Base-by-base conservation (phyloP, 305 asterid species). In the Fraxinus angustifolia region DNA sequence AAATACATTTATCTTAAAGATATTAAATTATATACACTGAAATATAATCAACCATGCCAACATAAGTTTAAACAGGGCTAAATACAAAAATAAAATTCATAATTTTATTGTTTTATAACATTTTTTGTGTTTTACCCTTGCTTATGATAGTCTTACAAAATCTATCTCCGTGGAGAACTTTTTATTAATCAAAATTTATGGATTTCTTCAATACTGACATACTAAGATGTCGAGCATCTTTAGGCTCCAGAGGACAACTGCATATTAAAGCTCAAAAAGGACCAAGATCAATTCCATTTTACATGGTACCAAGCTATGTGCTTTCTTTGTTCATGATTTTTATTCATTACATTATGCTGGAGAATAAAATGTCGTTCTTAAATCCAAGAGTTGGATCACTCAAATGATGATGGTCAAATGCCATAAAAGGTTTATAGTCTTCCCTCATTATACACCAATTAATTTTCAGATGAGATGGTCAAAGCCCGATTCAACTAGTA, bases 61-160 rank as follows among this genome's bases (percentile, higher is more conserved):
- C n/a, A 16, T 31, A 65, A 60, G 12, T 38, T 75, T n/a, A 48
- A 38, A 23, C 26, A 81, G 76, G 40, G 74, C 60, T 73, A 45
- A 45, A 71, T 10, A 67, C 30, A 6, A 45, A 76, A 67, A 19
- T 48, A 31, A 76, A 42, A 11, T 48, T 19, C 33, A 75, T 75
- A 28, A 21, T 6, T 21, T 42, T 33, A 70, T 77, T 16, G 3
- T 58, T 58, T 58, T 58, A 6, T 58, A 17, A 6, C 30, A 1
- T n/a, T 58, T 17, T 58, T 6, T 17, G 30, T 71, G 58, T 30
- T 19, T 45, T 81, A 33, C 58, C 70, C 72, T 77, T 73, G 76
- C 76, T 78, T 60, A 50, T 78, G 80, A 60, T 78, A 35, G 38
- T 50, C 8, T 1, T 50, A 50, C 58, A 48, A 48, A 50, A 50